Evolutionary conservation across 192 early-diverging fungal genomes (phyloP).

Genomic region (Spinellus fusiger): DNA sequence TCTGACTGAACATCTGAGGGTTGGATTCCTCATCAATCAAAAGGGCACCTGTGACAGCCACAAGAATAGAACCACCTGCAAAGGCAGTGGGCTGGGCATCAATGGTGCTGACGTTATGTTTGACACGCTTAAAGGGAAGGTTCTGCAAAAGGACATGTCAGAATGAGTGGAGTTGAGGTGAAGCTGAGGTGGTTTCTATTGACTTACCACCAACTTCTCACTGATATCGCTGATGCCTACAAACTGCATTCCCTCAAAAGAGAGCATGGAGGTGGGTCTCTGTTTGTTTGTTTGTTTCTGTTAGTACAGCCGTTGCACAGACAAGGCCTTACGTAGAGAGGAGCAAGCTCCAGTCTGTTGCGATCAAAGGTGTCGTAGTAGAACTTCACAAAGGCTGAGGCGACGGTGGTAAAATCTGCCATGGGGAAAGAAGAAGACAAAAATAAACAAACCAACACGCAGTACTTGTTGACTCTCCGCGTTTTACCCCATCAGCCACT

Average conservation of each 20-base stretch:
- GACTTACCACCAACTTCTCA: slow-evolving; percentile 71
- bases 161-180: neutral
- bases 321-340: slow-evolving; percentile 71
- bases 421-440: neutral
- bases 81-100: slow-evolving; percentile 79
- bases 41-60: slow-evolving; percentile 70
- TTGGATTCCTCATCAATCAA: slow-evolving; percentile 77
- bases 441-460: neutral
- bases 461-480: no score
- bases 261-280: slow-evolving; percentile 77
- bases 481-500: no score
- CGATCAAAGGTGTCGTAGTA: slow-evolving; percentile 87
- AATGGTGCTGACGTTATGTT: slow-evolving; percentile 65
- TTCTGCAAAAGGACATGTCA: slow-evolving; percentile 28
- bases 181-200: neutral
- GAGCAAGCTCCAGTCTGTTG: slow-evolving; percentile 53
- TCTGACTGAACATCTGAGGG: slow-evolving; percentile 79
- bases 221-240: slow-evolving; percentile 59
- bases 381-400: slow-evolving; percentile 70
- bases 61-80: slow-evolving; percentile 54
- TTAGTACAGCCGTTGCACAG: neutral
- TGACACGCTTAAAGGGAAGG: slow-evolving; percentile 74
- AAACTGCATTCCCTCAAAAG: slow-evolving; percentile 73
- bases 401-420: slow-evolving; percentile 34
- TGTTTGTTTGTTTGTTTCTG: slow-evolving; percentile 30